Evolutionary conservation across 768 basidiomycete genomes (phyloP), one percentile per base, ranked within the genome.

Genomic region (Leccinum barrowsii): DNA sequence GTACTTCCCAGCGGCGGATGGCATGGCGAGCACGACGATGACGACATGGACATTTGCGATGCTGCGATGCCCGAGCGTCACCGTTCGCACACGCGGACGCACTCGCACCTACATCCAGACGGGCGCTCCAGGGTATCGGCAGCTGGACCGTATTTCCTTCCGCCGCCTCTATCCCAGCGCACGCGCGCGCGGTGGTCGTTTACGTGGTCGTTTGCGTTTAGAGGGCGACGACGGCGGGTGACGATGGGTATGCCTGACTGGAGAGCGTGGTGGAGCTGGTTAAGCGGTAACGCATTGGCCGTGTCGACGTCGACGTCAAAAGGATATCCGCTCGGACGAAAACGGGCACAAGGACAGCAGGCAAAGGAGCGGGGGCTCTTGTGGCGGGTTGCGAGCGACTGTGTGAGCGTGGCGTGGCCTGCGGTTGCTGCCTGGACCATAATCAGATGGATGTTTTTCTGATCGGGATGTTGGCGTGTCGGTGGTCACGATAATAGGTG

Each of bases 201-300:
- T 42, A 82, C 79, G 19, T 82, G 80, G 77, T 76, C 80, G 17
- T 87, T 88, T 65, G 76, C 78, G 22, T 76, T 86, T 55, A 67
- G 76, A 28, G 85, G 85, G 1, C 76, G 82, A 30, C 75, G 82
- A n/a, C 77, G 85, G 59, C 80, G 82, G n/a, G 65, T 89, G 59
- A 76, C 78, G 17, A 21, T 87, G 13, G 70, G 73, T 5, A 56
- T 78, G 28, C 84, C 85, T 0, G 54, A 60, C 64, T 60, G 74
- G 75, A 67, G 57, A 52, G 21, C 62, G 30, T 42, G 61, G 62
- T 5, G 64, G 46, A 50, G 54, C 26, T 51, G 54, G 55, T 19
- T 69, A 11, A n/a, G 44, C 21, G 19, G 61, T 40, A 15, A 17
- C 19, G 12, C 10, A 6, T 32, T n/a, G n/a, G 11, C 8, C 5